Base-by-base conservation (phyloP, 139 green algal genomes). In the Microglena sp. region DNA sequence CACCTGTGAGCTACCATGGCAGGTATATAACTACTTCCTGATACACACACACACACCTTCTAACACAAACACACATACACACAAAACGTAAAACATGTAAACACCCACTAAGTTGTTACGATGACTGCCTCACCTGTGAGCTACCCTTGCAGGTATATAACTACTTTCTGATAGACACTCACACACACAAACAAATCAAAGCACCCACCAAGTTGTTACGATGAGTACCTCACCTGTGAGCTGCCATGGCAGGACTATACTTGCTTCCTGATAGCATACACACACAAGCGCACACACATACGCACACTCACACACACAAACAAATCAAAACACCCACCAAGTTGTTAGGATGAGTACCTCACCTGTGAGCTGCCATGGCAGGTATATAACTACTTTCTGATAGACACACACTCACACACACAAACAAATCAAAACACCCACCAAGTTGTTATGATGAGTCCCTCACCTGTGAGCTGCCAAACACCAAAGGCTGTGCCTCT, bases 231-330 rank as follows among this genome's bases (percentile, higher is more conserved):
- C n/a, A n/a, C n/a, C n/a, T n/a, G n/a, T n/a, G n/a, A n/a, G n/a
- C n/a, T n/a, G n/a, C n/a, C n/a, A n/a, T n/a, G n/a, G n/a, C n/a
- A n/a, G n/a, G n/a, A n/a, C n/a, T n/a, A n/a, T n/a, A n/a, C 27
- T 86, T 86, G 29, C 91, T 83, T 7, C 90, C 79, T 8, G 92
- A 68, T 0, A 83, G 73, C 40, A 92, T 72, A 2, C 85, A 81
- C 33, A 90, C 24, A 1, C 86, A 85, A 67, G 91, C 92, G 5
- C 84, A 69, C 0, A 66, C 76, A 68, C 74, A 35, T 4, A 44
- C 3, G 34, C 18, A 6, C 54, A 15, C 28, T n/a, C n/a, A n/a
- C n/a, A n/a, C n/a, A n/a, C n/a, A n/a, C n/a, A n/a, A n/a, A n/a
- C n/a, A n/a, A n/a, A 46, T 36, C 0, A 27, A 11, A 33, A 54